Evolutionary conservation across 345 rosid genomes (phyloP).

Genomic region (Aethionema arabicum): DNA sequence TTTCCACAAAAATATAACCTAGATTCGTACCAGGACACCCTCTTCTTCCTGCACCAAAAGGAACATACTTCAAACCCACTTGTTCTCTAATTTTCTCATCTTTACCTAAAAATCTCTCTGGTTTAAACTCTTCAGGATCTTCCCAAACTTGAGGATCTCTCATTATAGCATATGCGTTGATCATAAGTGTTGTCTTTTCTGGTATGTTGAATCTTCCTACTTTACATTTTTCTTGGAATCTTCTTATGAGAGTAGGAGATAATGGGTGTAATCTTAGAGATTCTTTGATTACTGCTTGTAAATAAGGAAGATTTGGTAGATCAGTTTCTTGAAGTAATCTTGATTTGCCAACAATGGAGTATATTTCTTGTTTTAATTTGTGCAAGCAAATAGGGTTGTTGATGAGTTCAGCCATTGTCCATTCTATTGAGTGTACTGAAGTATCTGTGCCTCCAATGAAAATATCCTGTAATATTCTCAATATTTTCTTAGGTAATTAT

Average conservation of each 20-base stretch:
- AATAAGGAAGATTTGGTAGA: slow-evolving; percentile 44
- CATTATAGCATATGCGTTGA: slow-evolving; percentile 52
- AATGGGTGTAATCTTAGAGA: slow-evolving; percentile 59
- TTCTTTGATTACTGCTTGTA: slow-evolving; percentile 54
- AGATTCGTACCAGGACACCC: slow-evolving; percentile 52
- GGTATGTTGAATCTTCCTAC: slow-evolving; percentile 48
- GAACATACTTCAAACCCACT: slow-evolving; percentile 47
- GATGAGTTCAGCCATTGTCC: slow-evolving; percentile 57
- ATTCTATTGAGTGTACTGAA: slow-evolving; percentile 44
- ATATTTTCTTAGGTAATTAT: no score
- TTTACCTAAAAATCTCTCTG: slow-evolving; percentile 48
- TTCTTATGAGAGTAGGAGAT: slow-evolving; percentile 44
- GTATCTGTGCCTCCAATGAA: slow-evolving; percentile 56
- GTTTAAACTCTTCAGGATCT: slow-evolving; percentile 46
- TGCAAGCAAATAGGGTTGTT: slow-evolving; percentile 46
- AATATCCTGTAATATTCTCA: slow-evolving; percentile 38
- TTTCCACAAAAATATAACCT: slow-evolving; percentile 19
- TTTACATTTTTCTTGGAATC: slow-evolving; percentile 42
- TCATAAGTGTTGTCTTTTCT: slow-evolving; percentile 45
- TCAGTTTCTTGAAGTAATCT: slow-evolving; percentile 57
- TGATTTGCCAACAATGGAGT: slow-evolving; percentile 36
- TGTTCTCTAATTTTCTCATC: slow-evolving; percentile 40
- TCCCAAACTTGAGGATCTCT: slow-evolving; percentile 57
- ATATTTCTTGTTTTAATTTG: slow-evolving; percentile 52
- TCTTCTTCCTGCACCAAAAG: slow-evolving; percentile 62